A percentile compares a stretch with the other conserved stretches of the same genome.
Evolutionary conservation across 805 yeast species (phyloP).

Genomic region (Jamesozyma jinghongensis): DNA sequence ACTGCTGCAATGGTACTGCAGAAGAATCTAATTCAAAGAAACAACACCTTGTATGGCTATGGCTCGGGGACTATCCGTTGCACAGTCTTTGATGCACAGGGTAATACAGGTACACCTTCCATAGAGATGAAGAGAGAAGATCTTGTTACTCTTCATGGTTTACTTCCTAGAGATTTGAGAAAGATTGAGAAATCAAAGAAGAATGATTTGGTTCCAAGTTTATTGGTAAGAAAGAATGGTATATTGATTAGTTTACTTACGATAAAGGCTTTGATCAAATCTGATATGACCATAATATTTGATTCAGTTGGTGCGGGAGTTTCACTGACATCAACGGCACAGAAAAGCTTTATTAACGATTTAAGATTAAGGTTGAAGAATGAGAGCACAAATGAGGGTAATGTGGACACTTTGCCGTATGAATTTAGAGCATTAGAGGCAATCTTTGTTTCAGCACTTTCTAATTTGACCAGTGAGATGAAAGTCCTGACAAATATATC

Average conservation of each 20-base stretch:
- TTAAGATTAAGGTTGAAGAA: conserved; percentile 18
- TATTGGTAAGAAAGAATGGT: conserved; percentile 65
- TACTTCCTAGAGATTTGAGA: conserved; percentile 82
- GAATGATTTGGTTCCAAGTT: conserved; percentile 63
- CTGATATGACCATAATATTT: conserved; percentile 65
- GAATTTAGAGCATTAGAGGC: conserved; percentile 89
- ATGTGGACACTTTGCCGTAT: conserved; percentile 50
- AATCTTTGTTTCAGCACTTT: conserved; percentile 68
- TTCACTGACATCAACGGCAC: conserved; percentile 22
- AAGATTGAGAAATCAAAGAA: conserved; percentile 68
- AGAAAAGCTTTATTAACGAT: conserved; percentile 19
- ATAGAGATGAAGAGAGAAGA: conserved; percentile 65
- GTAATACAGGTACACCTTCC: conserved; percentile 61
- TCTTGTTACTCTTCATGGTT: conserved; percentile 61
- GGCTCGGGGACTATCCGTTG: conserved; percentile 50
- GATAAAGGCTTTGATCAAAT: conserved; percentile 69
- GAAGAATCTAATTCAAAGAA: conserved; percentile 33
- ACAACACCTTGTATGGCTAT: conserved; percentile 26
- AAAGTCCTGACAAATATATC: conserved; percentile 73
- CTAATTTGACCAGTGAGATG: conserved; percentile 78
- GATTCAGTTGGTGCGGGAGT: conserved; percentile 36
- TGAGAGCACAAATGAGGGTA: conserved; percentile 14
- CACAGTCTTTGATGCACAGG: conserved; percentile 65
- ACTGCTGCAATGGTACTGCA: conserved; percentile 30
- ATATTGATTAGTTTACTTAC: conserved; percentile 69